A percentile compares a stretch with the other conserved stretches of the same genome.
Evolutionary conservation across 2,329 filamentous ascomycete species (phyloP).

Genomic region (Hirsutella thompsonii): DNA sequence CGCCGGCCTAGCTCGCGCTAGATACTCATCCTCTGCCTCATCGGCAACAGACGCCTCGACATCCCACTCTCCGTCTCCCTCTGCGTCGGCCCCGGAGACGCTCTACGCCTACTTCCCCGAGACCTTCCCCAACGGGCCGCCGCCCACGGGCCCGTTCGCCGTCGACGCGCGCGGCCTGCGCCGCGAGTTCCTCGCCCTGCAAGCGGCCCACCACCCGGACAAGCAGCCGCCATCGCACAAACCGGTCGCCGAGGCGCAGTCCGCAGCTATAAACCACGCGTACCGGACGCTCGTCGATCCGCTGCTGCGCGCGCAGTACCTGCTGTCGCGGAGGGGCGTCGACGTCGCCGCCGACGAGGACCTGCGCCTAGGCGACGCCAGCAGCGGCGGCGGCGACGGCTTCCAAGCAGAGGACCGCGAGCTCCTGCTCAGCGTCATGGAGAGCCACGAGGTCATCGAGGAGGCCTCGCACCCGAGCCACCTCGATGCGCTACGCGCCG

Average conservation of each 20-base stretch:
- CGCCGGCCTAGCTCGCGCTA: too few relatives aligned
- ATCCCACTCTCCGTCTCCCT: background rate
- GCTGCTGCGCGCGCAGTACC: slow-evolving; percentile 74
- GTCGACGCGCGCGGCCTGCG: slow-evolving; percentile 60
- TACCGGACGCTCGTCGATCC: slow-evolving; percentile 76
- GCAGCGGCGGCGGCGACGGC: too few relatives aligned
- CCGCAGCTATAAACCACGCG: slow-evolving; percentile 77
- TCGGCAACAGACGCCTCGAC: slow-evolving; percentile 3
- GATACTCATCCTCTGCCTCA: slow-evolving; percentile 4
- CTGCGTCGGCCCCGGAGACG: too few relatives aligned
- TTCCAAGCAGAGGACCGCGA: slow-evolving; percentile 29
- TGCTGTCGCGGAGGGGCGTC: slow-evolving; percentile 60
- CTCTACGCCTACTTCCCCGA: slow-evolving; percentile 84
- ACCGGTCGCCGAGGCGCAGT: slow-evolving; percentile 59
- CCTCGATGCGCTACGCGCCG: slow-evolving; percentile 40
- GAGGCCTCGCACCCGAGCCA: slow-evolving; percentile 55
- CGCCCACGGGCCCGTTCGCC: slow-evolving; percentile 62
- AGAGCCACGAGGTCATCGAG: slow-evolving; percentile 65
- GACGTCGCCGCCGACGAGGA: slow-evolving; percentile 68
- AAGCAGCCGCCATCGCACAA: slow-evolving; percentile 42
- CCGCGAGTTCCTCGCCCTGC: slow-evolving; percentile 75
- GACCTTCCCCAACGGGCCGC: slow-evolving; percentile 64
- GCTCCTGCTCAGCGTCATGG: slow-evolving; percentile 67
- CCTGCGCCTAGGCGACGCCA: slow-evolving; percentile 35
- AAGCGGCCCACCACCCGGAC: slow-evolving; percentile 67